These are phyloP conservation scores for Cyanodermella asteris DNA, from an alignment of 2,329 filamentous ascomycete species.

Conservation along the genomic window DNA sequence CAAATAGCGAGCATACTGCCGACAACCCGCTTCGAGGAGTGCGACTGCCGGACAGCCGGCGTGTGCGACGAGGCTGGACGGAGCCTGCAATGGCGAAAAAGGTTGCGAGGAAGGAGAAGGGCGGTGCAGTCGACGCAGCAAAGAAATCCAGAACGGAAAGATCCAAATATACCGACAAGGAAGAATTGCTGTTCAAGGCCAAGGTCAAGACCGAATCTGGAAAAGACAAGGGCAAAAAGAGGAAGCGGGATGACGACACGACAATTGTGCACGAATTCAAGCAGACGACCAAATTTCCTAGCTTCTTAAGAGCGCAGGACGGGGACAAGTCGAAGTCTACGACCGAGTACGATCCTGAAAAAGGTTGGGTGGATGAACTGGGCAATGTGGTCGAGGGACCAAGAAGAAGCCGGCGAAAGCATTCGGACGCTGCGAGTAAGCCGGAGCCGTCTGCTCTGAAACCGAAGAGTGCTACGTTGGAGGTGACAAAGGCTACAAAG, in stretches of 20 bases:
- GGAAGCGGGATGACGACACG: constrained; percentile 42
- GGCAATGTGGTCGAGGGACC: constrained; percentile 51
- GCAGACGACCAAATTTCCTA: constrained; percentile 61
- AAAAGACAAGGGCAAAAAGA: constrained; percentile 19
- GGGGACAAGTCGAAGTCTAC: constrained; percentile 25
- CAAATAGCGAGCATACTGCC: constrained; percentile 28
- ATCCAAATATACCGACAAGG: constrained; percentile 59
- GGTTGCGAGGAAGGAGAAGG: constrained; percentile 26
- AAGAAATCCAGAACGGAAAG: constrained; percentile 34
- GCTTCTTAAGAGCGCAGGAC: constrained; percentile 45
- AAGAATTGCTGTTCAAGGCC: constrained; percentile 71
- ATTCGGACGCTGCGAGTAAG: constrained; percentile 2
- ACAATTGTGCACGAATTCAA: constrained; percentile 73
- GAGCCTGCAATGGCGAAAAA: constrained; percentile 31
- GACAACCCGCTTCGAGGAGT: constrained; percentile 41
- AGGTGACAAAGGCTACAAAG: too few relatives aligned
- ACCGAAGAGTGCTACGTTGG: too few relatives aligned
- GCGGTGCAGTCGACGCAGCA: constrained; percentile 29
- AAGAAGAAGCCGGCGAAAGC: constrained; percentile 1
- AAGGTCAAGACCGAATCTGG: constrained; percentile 27
- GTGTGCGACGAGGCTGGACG: constrained; percentile 79
- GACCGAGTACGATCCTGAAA: constrained; percentile 54
- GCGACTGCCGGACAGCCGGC: constrained; percentile 49
- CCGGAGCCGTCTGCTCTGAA: too few relatives aligned
- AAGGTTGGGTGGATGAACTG: constrained; percentile 68